A percentile compares a stretch with the other conserved stretches of the same genome.
phyloP scores from a whole-genome alignment of 495 filamentous ascomycete species.

The Penicillium atrosanguineum region DNA sequence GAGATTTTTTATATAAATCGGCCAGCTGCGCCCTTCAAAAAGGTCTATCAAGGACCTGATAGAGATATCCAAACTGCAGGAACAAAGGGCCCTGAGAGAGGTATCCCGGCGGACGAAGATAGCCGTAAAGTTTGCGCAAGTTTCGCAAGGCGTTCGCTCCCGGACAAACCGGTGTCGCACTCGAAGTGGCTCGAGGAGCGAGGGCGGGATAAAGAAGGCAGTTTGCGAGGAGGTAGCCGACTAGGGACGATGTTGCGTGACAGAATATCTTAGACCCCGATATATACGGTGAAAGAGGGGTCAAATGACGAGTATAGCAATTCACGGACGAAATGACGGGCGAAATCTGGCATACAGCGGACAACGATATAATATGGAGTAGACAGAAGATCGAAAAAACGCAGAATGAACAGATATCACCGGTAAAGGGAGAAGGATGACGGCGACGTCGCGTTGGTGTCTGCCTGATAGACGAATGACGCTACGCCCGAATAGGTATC shows the following conservation, averaged over 20 bases:
- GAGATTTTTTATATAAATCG: not conserved
- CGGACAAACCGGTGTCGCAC: not conserved
- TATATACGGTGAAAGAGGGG: not conserved
- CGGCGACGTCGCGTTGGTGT: constrained; percentile 33
- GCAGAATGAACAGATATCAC: not conserved
- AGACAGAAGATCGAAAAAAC: not conserved
- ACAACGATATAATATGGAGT: not conserved
- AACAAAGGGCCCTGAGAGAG: not conserved
- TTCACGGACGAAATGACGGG: not conserved
- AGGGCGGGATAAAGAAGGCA: not conserved
- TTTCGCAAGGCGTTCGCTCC: not conserved
- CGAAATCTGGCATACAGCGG: not conserved
- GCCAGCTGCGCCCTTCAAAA: not conserved
- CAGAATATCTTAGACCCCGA: not conserved
- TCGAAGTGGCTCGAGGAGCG: not conserved
- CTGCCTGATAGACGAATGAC: constrained; percentile 43
- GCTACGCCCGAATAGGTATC: constrained; percentile 22
- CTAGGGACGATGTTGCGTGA: not conserved
- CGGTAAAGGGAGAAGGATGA: not conserved
- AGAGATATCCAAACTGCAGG: not conserved
- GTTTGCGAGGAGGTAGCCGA: not conserved
- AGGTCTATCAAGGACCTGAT: not conserved
- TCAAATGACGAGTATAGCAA: not conserved
- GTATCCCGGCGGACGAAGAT: not conserved
- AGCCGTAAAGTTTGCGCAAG: not conserved